Conservation (phyloP, 306 rosid genomes). For the Vigna nakashimae region DNA sequence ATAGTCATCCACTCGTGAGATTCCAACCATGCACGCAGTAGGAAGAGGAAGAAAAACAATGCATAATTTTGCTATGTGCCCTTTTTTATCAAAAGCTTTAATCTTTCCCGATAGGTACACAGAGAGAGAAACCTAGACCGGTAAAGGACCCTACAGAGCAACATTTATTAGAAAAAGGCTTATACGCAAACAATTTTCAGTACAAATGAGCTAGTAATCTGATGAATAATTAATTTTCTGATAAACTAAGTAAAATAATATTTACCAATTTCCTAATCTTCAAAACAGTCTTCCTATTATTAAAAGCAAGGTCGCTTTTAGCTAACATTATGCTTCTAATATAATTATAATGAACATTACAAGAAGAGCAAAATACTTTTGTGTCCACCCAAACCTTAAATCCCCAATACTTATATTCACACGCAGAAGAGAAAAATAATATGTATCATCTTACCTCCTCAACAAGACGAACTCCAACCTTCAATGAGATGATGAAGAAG, state of each 20-base stretch:
- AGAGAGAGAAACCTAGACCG: constrained; percentile 83
- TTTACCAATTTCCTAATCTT: constrained; percentile 9
- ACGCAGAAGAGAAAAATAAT: too few species aligned
- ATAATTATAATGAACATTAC: neutral
- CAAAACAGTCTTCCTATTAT: neutral
- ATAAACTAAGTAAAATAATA: neutral
- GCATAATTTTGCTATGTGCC: constrained; percentile 88
- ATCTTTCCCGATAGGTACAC: constrained; percentile 84
- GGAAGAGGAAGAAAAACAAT: constrained; percentile 78
- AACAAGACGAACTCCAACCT: too few species aligned
- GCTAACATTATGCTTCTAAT: neutral
- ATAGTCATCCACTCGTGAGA: constrained; percentile 89
- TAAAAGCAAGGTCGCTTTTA: neutral
- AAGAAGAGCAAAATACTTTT: neutral
- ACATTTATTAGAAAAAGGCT: constrained; percentile 36
- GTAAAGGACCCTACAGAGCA: constrained; percentile 84
- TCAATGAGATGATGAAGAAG: too few species aligned
- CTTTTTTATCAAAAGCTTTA: constrained; percentile 75
- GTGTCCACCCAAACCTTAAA: too few species aligned
- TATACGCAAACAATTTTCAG: constrained; percentile 10
- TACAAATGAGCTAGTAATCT: constrained; percentile 9
- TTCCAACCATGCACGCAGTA: constrained; percentile 71
- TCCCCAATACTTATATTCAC: too few species aligned
- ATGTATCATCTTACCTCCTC: too few species aligned
- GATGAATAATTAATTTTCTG: neutral